A percentile compares a stretch with the other conserved stretches of the same genome.
phyloP scores from a whole-genome alignment of 176 grass and related monocot genomes.

The Oryza rufipogon region DNA sequence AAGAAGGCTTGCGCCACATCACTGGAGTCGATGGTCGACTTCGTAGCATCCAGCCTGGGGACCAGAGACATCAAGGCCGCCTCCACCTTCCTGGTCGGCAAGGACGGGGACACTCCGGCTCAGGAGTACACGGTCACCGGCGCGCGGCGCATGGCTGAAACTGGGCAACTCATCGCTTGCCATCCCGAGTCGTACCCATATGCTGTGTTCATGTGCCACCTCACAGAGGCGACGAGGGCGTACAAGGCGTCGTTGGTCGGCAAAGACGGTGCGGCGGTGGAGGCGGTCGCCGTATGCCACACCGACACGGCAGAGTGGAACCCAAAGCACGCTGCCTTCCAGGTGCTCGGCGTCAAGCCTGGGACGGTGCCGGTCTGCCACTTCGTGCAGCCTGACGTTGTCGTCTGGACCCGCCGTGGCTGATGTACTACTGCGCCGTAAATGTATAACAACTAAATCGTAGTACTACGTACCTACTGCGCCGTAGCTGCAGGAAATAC shows the following conservation, averaged over 20 bases:
- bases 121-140: slow-evolving; percentile 22
- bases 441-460: too few species aligned
- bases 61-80: background rate
- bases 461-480: too few species aligned
- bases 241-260: slow-evolving; percentile 22
- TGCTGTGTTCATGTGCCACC: slow-evolving; percentile 35
- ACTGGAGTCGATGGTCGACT: slow-evolving; percentile 39
- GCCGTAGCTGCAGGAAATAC: background rate
- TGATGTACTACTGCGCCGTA: background rate
- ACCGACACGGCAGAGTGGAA: slow-evolving; percentile 29
- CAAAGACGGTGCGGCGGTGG: background rate
- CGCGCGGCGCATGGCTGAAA: background rate
- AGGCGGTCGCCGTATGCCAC: slow-evolving; percentile 39
- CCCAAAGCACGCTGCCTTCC: slow-evolving; percentile 33
- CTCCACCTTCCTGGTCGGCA: background rate
- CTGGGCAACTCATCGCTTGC: slow-evolving; percentile 3
- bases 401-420: slow-evolving; percentile 37
- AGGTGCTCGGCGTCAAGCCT: slow-evolving; percentile 33
- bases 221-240: background rate
- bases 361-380: slow-evolving; percentile 34
- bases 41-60: slow-evolving; percentile 13
- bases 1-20: slow-evolving; percentile 37
- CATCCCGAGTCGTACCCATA: slow-evolving; percentile 19
- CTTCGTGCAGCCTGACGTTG: slow-evolving; percentile 22
- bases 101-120: background rate